These are phyloP conservation scores for Suillus subluteus DNA, from an alignment of 768 basidiomycete species.

Conservation along the genomic window DNA sequence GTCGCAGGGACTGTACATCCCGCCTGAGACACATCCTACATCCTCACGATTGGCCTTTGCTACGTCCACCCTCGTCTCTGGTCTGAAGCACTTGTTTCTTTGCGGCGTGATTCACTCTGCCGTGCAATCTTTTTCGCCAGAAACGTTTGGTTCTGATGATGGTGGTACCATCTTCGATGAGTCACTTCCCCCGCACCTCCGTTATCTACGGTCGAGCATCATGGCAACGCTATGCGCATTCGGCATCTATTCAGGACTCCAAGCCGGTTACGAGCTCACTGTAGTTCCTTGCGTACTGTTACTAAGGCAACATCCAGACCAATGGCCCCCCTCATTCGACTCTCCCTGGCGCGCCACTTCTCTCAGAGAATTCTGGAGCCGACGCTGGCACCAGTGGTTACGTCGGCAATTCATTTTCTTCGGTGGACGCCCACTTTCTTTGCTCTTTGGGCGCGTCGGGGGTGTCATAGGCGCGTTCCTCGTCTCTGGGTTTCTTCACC, in stretches of 20 bases:
- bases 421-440: conserved; percentile 33
- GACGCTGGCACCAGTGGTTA: conserved; percentile 42
- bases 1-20: conserved; percentile 39
- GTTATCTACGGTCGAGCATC: conserved; percentile 42
- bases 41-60: conserved; percentile 42
- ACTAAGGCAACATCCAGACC: conserved; percentile 30
- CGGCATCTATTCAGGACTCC: conserved; percentile 47
- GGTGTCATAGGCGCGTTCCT: conserved; percentile 58
- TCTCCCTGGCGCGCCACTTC: conserved; percentile 41
- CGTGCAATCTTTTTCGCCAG: conserved; percentile 49
- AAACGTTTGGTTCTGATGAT: conserved; percentile 28
- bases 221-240: conserved; percentile 50
- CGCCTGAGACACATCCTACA: conserved; percentile 44
- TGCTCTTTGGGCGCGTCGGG: conserved; percentile 50
- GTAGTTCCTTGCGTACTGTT: conserved; percentile 31
- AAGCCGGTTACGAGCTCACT: conserved; percentile 33
- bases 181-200: conserved; percentile 28
- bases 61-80: conserved; percentile 35
- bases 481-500: conserved; percentile 59
- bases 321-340: conserved; percentile 39
- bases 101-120: conserved; percentile 50
- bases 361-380: conserved; percentile 40
- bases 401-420: conserved; percentile 35
- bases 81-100: conserved; percentile 39
- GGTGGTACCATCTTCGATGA: conserved; percentile 39